Percentiles rank a stretch among this genome's conserved stretches.
Evolutionary conservation across 495 filamentous ascomycete genomes (phyloP).

Genomic region (Monascus purpureus): DNA sequence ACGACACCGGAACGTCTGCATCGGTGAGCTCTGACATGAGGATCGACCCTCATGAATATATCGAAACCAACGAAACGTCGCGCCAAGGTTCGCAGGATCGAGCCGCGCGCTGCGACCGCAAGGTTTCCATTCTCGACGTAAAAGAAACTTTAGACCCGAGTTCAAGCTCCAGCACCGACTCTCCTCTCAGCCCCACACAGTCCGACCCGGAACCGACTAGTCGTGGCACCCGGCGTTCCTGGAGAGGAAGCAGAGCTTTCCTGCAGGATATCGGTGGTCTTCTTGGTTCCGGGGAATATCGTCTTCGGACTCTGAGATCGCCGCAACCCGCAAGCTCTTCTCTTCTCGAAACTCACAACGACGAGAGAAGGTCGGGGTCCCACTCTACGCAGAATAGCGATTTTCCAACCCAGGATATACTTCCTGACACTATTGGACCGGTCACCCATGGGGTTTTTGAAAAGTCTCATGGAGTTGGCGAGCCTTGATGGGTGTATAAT

Average conservation of each 20-base stretch:
- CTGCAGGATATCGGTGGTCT: conserved; percentile 47
- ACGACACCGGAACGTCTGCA: conserved; percentile 16
- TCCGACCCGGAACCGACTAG: not conserved
- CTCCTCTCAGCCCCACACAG: conserved; percentile 4
- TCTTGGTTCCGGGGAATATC: too few species aligned
- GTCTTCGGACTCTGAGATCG: too few species aligned
- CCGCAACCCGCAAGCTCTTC: too few species aligned
- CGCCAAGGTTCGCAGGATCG: conserved; percentile 4
- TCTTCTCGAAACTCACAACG: too few species aligned
- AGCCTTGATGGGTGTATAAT: too few species aligned
- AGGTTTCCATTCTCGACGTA: conserved; percentile 57
- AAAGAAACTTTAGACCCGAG: conserved; percentile 43
- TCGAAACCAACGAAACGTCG: conserved; percentile 15
- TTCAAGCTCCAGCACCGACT: conserved; percentile 5
- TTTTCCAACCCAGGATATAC: too few species aligned
- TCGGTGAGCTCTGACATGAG: conserved; percentile 21
- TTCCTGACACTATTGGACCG: too few species aligned
- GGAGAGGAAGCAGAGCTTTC: conserved; percentile 35
- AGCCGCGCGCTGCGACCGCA: conserved; percentile 21
- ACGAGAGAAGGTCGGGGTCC: too few species aligned
- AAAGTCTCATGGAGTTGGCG: too few species aligned
- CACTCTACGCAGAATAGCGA: too few species aligned
- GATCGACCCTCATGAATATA: conserved; percentile 24
- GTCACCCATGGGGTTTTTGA: too few species aligned
- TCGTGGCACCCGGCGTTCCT: conserved; percentile 5